Conservation (phyloP, 2,329 filamentous ascomycete species). For the Aphanoascus verrucosus region DNA sequence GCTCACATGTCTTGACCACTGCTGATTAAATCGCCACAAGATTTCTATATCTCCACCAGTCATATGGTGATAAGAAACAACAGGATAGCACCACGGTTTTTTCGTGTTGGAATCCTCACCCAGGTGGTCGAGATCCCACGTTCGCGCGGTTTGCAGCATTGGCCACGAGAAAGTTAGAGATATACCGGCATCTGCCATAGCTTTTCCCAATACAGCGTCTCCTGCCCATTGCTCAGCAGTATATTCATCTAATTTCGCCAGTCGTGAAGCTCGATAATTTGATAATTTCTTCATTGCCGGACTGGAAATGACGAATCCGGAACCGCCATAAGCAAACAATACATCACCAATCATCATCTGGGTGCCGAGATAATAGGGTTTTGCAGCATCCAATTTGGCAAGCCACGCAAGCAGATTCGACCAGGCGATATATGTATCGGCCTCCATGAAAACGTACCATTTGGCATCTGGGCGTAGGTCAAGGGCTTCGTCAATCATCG, state of each 20-base stretch:
- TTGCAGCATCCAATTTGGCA: conserved; percentile 37
- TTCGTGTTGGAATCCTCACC: conserved; percentile 32
- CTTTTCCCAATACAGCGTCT: conserved; percentile 42
- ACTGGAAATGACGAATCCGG: conserved; percentile 43
- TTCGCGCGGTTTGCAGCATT: conserved; percentile 34
- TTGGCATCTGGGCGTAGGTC: conserved; percentile 38
- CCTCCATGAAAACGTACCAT: conserved; percentile 52
- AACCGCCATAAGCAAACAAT: conserved; percentile 45
- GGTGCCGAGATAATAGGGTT: conserved; percentile 45
- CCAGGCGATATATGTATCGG: conserved; percentile 49
- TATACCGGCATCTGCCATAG: conserved; percentile 38
- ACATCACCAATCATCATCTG: conserved; percentile 43
- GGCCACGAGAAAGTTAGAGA: conserved; percentile 40
- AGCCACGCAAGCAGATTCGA: conserved; percentile 46
- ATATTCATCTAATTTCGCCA: conserved; percentile 36
- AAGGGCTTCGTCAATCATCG: conserved; percentile 43
- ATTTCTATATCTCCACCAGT: conserved; percentile 32
- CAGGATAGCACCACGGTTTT: conserved; percentile 42
- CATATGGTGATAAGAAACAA: conserved; percentile 42
- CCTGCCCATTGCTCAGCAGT: conserved; percentile 42
- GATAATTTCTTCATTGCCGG: conserved; percentile 38
- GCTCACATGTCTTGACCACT: conserved; percentile 24
- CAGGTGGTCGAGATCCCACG: conserved; percentile 37
- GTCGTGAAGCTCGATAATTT: conserved; percentile 34
- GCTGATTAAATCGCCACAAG: conserved; percentile 39